phyloP scores from a whole-genome alignment of 2,329 filamentous ascomycete genomes.

The Apiospora aurea region DNA sequence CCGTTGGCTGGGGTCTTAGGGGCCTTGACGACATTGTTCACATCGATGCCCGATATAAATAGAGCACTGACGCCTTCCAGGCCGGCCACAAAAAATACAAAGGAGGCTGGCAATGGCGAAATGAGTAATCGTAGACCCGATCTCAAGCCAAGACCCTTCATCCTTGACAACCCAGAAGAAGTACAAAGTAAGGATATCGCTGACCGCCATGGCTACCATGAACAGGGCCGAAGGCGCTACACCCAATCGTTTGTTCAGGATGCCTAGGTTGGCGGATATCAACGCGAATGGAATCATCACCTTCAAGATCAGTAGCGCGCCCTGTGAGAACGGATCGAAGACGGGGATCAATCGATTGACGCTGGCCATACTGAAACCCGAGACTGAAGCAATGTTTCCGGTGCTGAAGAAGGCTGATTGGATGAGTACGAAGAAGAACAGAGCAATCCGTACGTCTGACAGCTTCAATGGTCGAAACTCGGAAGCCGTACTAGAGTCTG shows the following conservation, averaged over 20 bases:
- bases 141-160: constrained; percentile 96
- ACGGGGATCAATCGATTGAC: constrained; percentile 87
- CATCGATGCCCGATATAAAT: constrained; percentile 82
- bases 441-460: constrained; percentile 83
- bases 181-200: constrained; percentile 89
- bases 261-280: constrained; percentile 91
- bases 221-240: constrained; percentile 90
- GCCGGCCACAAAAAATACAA: constrained; percentile 90
- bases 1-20: not conserved
- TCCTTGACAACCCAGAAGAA: constrained; percentile 99
- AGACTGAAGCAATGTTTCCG: constrained; percentile 93
- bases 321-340: constrained; percentile 93
- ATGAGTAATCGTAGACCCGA: constrained; percentile 94
- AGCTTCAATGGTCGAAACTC: constrained; percentile 73
- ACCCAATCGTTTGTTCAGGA: constrained; percentile 83
- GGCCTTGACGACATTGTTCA: constrained; percentile 46
- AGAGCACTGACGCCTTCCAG: constrained; percentile 86
- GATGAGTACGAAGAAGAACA: constrained; percentile 95
- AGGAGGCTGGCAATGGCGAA: constrained; percentile 91
- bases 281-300: constrained; percentile 92
- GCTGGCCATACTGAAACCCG: constrained; percentile 91
- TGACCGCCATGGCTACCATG: constrained; percentile 92
- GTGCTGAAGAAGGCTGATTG: constrained; percentile 98
- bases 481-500: constrained; percentile 32
- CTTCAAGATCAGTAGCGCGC: constrained; percentile 85